Evolutionary conservation across 2,329 filamentous ascomycete species (phyloP), one percentile per base, ranked within the genome.

Genomic region (Venturia aucupariae): DNA sequence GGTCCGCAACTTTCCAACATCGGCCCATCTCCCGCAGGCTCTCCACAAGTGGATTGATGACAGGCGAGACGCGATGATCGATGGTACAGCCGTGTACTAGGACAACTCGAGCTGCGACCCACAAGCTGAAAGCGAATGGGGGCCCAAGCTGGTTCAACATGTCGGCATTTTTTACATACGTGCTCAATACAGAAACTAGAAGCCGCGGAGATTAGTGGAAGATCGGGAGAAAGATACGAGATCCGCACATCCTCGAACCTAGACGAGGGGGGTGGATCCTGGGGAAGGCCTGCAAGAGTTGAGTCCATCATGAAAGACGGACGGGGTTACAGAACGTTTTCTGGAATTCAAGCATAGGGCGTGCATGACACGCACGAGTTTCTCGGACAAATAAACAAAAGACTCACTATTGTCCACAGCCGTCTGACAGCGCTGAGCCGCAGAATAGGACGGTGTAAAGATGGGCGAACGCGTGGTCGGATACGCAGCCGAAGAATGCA

Each of bases 401-500:
- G 1, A 57, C 51, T 35, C 19, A 57, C 51, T 90, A 62, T 72
- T 75, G 60, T 76, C 74, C 19, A 64, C 63, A 10, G 63, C 63
- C n/a, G 63, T 35, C 39, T 64, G 61, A 42, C 60, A 65, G 60
- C 48, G 60, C 30, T 63, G 61, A 35, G 65, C 51, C 19, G 92
- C 92, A 70, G 86, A 90, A 74, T 90, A 95, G 0, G 90, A 95
- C 0, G 92, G 90, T 0, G 90, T 92, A 77, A 96, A 97, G 62
- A 96, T 92, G 15, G 88, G 87, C 1, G 90, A 96, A 39, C 90
- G 84, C 3, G 90, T 94, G 4, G 91, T 95, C 3, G 92, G 92
- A 74, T 96, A 97, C 1, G 92, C 92, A 6, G 92, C 91, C 1
- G 91, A 96, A 0, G 92, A 96, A 77, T 96, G 92, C 30, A 96